These are phyloP conservation scores for Chaetomium fimeti DNA, from an alignment of 495 filamentous ascomycete species.

Conservation along the genomic window DNA sequence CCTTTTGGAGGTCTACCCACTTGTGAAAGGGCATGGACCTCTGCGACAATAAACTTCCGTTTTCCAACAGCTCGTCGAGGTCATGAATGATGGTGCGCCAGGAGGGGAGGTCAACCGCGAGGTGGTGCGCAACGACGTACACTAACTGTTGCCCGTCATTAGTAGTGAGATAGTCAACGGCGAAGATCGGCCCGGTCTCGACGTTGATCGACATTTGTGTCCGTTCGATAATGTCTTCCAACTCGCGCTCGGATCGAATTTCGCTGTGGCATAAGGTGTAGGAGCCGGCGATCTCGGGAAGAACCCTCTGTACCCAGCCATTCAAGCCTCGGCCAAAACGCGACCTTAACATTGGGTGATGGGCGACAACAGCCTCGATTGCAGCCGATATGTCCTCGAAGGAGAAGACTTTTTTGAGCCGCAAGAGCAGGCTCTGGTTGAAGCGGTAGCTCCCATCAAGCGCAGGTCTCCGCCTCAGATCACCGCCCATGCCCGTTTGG, in stretches of 20 bases:
- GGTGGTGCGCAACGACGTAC: conserved; percentile 66
- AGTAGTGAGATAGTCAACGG: conserved; percentile 52
- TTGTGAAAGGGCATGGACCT: conserved; percentile 60
- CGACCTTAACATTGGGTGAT: conserved; percentile 74
- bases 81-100: conserved; percentile 69
- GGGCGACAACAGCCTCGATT: conserved; percentile 56
- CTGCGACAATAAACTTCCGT: conserved; percentile 42
- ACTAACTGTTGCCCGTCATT: conserved; percentile 51
- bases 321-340: conserved; percentile 49
- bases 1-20: conserved; percentile 54
- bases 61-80: conserved; percentile 60
- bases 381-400: conserved; percentile 51
- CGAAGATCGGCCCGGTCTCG: conserved; percentile 47
- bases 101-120: conserved; percentile 68
- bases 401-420: conserved; percentile 51
- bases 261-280: conserved; percentile 42
- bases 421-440: conserved; percentile 67
- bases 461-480: conserved; percentile 37
- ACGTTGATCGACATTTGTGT: conserved; percentile 46
- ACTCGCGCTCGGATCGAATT: conserved; percentile 40
- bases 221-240: conserved; percentile 39
- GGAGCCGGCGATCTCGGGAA: conserved; percentile 41
- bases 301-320: conserved; percentile 46
- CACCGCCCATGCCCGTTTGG: conserved; percentile 47
- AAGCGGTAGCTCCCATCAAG: conserved; percentile 63